Percentiles rank a stretch among this genome's conserved stretches.
Evolutionary conservation across 148 eudicot genomes (phyloP).

Genomic region (Persicaria tinctoria): DNA sequence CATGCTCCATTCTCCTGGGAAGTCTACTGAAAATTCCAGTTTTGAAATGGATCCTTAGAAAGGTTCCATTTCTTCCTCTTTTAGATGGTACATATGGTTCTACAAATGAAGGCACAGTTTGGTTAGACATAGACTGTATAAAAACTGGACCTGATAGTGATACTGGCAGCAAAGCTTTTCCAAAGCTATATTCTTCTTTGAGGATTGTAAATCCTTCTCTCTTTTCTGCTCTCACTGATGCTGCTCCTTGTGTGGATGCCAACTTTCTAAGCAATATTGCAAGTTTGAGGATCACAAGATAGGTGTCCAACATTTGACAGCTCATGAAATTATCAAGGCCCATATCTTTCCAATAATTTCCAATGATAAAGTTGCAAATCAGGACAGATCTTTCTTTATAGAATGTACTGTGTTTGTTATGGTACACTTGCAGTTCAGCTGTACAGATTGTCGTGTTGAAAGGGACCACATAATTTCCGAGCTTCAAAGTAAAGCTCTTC

Average conservation of each 20-base stretch:
- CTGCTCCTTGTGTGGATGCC: slow-evolving; percentile 29
- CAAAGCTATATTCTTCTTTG: slow-evolving; percentile 54
- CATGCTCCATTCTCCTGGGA: too few species aligned
- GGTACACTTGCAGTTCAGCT: slow-evolving; percentile 73
- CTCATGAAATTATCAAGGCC: slow-evolving; percentile 68
- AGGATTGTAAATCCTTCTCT: slow-evolving; percentile 64
- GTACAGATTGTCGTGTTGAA: slow-evolving; percentile 53
- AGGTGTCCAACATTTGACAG: slow-evolving; percentile 78
- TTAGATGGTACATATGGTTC: slow-evolving; percentile 72
- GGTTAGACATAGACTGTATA: slow-evolving; percentile 55
- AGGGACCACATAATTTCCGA: slow-evolving; percentile 52
- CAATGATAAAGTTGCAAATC: slow-evolving; percentile 22
- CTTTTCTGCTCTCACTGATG: slow-evolving; percentile 42
- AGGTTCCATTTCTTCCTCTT: slow-evolving; percentile 74
- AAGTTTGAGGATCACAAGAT: slow-evolving; percentile 33
- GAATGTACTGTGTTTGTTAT: slow-evolving; percentile 71
- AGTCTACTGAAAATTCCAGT: too few species aligned
- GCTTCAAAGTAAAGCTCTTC: slow-evolving; percentile 48
- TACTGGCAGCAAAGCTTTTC: slow-evolving; percentile 41
- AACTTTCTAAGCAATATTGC: slow-evolving; percentile 36
- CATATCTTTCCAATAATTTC: slow-evolving; percentile 74
- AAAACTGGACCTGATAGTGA: slow-evolving; percentile 34
- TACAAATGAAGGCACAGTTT: slow-evolving; percentile 59
- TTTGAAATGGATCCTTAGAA: too few species aligned
- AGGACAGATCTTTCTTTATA: slow-evolving; percentile 37